Conservation (phyloP, 179 eudicot species). For the Beta macrorhiza region DNA sequence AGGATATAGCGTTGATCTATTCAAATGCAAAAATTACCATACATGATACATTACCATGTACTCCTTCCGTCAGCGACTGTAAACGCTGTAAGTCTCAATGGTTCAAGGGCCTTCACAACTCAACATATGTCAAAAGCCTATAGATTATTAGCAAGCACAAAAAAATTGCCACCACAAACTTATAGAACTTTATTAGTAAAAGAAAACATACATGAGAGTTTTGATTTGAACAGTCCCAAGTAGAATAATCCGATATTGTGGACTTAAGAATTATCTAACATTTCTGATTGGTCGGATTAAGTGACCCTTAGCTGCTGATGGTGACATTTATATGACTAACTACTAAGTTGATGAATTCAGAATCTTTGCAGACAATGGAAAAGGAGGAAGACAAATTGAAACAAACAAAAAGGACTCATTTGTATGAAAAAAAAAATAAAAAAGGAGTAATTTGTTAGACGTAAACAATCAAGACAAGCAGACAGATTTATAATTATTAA, state of each 20-base stretch:
- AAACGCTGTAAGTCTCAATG: neutral
- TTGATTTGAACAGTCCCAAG: neutral
- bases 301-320: neutral
- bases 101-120: neutral
- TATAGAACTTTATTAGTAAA: neutral
- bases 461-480: too few species aligned
- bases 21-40: too few species aligned
- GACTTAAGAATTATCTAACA: neutral
- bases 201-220: neutral
- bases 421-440: too few species aligned
- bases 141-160: neutral
- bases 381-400: too few species aligned
- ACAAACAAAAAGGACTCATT: too few species aligned
- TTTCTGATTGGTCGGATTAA: neutral
- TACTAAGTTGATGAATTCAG: too few species aligned
- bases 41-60: neutral
- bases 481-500: too few species aligned
- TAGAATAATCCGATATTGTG: neutral
- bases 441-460: too few species aligned
- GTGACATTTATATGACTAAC: neutral
- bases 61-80: neutral
- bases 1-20: too few species aligned
- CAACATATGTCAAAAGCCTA: slow-evolving; percentile 9
- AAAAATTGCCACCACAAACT: neutral
- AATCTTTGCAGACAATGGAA: too few species aligned